phyloP scores from a whole-genome alignment of 78 protist species.

The Mastigamoeba balamuthi region DNA sequence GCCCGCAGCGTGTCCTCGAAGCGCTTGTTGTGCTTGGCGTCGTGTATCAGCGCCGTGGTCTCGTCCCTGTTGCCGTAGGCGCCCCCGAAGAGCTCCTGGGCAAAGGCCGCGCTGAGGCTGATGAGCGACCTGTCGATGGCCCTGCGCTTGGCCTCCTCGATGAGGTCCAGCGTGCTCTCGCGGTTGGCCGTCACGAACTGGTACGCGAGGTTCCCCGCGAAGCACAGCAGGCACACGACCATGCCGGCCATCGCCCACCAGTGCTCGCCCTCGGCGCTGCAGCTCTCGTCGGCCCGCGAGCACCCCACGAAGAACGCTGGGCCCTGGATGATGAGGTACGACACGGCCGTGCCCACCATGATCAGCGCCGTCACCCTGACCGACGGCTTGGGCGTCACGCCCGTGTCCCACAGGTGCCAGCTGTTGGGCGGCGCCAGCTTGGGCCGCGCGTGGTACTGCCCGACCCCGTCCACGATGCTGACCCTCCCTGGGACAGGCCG shows the following conservation, averaged over 20 bases:
- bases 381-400: too few relatives aligned
- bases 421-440: not conserved
- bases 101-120: not conserved
- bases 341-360: conserved; percentile 17
- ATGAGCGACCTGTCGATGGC: not conserved
- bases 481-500: conserved; percentile 14
- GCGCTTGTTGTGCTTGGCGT: not conserved
- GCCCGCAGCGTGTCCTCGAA: not conserved
- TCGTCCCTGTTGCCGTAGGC: not conserved
- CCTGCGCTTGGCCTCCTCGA: conserved; percentile 11
- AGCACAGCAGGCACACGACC: not conserved
- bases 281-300: conserved; percentile 5
- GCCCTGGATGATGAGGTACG: conserved; percentile 63
- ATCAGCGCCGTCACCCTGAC: conserved; percentile 19
- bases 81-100: not conserved
- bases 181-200: conserved; percentile 32
- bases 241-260: conserved; percentile 50
- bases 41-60: not conserved
- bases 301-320: conserved; percentile 55
- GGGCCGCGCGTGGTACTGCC: too few relatives aligned
- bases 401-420: not conserved
- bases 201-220: conserved; percentile 34
- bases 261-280: conserved; percentile 5
- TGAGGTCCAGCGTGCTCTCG: conserved; percentile 19
- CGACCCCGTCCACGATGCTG: conserved; percentile 30